Evolutionary conservation across 345 rosid species (phyloP).

Genomic region (Hirschfeldia incana): DNA sequence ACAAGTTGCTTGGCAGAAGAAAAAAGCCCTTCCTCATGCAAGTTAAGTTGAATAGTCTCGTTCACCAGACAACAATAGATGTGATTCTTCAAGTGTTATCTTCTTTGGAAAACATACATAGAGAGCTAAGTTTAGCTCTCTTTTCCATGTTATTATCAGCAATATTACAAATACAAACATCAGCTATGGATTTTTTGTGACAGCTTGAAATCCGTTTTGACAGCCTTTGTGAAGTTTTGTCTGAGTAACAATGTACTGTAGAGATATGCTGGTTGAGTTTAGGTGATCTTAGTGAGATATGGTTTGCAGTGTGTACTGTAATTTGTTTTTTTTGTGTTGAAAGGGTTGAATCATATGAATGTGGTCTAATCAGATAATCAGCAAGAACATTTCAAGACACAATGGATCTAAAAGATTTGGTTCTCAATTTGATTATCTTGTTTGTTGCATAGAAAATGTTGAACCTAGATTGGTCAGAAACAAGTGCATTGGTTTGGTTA

Average conservation of each 20-base stretch:
- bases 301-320: constrained; percentile 17
- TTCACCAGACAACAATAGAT: neutral
- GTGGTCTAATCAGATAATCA: neutral
- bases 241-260: constrained; percentile 46
- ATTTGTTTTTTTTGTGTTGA: constrained; percentile 13
- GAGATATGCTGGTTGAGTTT: neutral
- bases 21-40: constrained; percentile 10
- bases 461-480: neutral
- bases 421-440: constrained; percentile 2
- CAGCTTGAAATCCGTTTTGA: constrained; percentile 22
- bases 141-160: constrained; percentile 27
- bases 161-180: constrained; percentile 39
- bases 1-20: constrained; percentile 42
- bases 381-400: neutral
- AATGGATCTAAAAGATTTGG: neutral
- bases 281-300: neutral
- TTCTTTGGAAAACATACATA: no score
- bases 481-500: constrained; percentile 8
- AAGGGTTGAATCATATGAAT: constrained; percentile 14
- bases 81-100: neutral
- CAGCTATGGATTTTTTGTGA: constrained; percentile 26
- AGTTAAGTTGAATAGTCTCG: constrained; percentile 27
- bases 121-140: constrained; percentile 1
- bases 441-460: neutral
- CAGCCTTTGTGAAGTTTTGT: constrained; percentile 75